Evolutionary conservation across 2,329 filamentous ascomycete genomes (phyloP).

Genomic region (Ophiostoma sp.): DNA sequence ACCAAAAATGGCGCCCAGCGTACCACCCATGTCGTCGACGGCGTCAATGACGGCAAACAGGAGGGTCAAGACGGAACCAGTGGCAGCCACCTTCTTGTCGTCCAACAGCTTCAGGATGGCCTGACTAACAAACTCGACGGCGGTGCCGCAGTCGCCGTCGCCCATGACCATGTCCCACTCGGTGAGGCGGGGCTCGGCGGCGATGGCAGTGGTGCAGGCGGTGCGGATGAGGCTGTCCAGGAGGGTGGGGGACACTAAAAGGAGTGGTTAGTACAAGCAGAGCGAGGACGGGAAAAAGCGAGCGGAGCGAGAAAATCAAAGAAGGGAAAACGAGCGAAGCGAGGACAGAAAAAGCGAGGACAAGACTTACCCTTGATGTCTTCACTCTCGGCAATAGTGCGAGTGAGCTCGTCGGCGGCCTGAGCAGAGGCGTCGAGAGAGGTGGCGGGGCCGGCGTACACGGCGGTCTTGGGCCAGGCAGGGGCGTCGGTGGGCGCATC

Average conservation of each 20-base stretch:
- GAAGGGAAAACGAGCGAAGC: background rate
- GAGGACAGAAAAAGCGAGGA: background rate
- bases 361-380: background rate
- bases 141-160: constrained; percentile 67
- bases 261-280: too few species aligned
- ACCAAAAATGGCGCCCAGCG: constrained; percentile 57
- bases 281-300: too few species aligned
- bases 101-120: constrained; percentile 25
- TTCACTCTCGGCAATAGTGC: background rate
- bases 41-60: constrained; percentile 48
- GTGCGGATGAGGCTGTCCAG: constrained; percentile 57
- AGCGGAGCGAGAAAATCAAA: background rate
- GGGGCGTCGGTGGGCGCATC: constrained; percentile 46
- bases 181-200: constrained; percentile 62
- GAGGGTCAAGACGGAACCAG: background rate
- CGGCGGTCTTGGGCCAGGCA: background rate
- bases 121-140: constrained; percentile 54
- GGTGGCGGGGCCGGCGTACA: constrained; percentile 46
- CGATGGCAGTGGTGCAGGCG: constrained; percentile 54
- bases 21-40: constrained; percentile 45
- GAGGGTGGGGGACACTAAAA: constrained; percentile 34
- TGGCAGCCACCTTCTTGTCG: background rate
- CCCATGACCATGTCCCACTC: constrained; percentile 64
- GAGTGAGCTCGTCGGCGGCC: background rate
- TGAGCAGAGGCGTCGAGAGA: constrained; percentile 48